Percentiles rank a stretch among this genome's conserved stretches.
phyloP scores from a whole-genome alignment of 805 yeast genomes.

The Candida ponderosae region DNA sequence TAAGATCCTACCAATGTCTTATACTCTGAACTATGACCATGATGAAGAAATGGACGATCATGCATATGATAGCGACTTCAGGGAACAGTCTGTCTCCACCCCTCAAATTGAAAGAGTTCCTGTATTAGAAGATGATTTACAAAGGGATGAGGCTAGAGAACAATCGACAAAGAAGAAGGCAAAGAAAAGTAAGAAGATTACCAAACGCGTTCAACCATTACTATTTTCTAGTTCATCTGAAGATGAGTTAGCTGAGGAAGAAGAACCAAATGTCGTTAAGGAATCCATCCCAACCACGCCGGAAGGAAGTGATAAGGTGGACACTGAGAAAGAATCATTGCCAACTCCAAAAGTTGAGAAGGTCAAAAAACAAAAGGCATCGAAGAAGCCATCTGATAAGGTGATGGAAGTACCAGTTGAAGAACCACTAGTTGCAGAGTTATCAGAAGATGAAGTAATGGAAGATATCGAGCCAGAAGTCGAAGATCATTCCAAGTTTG shows the following conservation, averaged over 20 bases:
- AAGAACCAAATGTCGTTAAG: conserved; percentile 1
- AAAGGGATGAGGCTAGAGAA: conserved; percentile 1
- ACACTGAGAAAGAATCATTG: conserved; percentile 9
- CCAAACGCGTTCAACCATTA: conserved; percentile 2
- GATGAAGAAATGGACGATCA: conserved; percentile 6
- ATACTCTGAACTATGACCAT: conserved; percentile 12
- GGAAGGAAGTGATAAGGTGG: conserved; percentile 20
- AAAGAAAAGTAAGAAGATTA: background rate
- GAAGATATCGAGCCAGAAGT: conserved; percentile 4
- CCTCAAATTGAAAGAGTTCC: conserved; percentile 6
- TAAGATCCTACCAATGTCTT: conserved; percentile 11
- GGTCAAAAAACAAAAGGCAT: background rate
- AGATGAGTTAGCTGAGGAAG: conserved; percentile 22
- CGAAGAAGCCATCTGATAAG: background rate
- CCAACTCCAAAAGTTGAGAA: conserved; percentile 1
- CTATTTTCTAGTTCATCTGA: conserved; percentile 20
- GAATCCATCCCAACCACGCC: conserved; percentile 21
- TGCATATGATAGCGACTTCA: conserved; percentile 6
- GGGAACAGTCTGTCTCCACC: conserved; percentile 5
- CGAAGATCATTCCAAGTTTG: conserved; percentile 20
- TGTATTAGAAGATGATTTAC: conserved; percentile 9
- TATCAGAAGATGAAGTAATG: conserved; percentile 3
- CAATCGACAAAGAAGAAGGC: background rate
- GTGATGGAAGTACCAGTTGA: too few relatives aligned
- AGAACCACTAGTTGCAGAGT: background rate